A percentile compares a stretch with the other conserved stretches of the same genome.
Conservation (phyloP, 2,329 filamentous ascomycete genomes). For the Macrophomina phaseolina region DNA sequence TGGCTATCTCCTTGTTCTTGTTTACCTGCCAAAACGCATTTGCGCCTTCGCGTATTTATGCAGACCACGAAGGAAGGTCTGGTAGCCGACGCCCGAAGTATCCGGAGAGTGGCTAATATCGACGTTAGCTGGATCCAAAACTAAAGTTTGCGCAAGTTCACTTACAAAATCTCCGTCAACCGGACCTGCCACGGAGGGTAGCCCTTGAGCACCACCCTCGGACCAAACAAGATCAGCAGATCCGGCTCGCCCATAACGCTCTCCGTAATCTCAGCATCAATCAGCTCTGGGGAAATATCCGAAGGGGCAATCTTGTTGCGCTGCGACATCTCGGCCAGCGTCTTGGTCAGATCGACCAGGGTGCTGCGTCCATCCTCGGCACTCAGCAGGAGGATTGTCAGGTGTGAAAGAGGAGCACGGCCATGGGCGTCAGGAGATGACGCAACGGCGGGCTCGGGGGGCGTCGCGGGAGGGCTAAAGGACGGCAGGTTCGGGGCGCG, state of each 20-base stretch:
- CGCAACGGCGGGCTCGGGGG: conserved; percentile 42
- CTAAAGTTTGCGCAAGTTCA: conserved; percentile 32
- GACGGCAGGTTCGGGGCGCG: conserved; percentile 73
- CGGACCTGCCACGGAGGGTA: conserved; percentile 98
- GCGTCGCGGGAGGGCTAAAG: conserved; percentile 56
- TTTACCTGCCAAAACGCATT: conserved; percentile 76
- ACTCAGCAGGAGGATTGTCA: conserved; percentile 79
- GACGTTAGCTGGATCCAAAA: not conserved
- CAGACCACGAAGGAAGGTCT: conserved; percentile 85
- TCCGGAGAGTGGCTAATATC: conserved; percentile 60
- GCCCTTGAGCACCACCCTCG: conserved; percentile 81
- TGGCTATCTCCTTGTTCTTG: not conserved
- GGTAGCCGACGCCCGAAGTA: conserved; percentile 86
- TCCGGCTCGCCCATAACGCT: conserved; percentile 88
- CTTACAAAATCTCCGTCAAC: conserved; percentile 88
- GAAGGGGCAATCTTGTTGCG: conserved; percentile 78
- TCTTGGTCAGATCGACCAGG: conserved; percentile 93
- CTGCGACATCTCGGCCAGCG: conserved; percentile 93
- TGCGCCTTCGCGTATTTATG: conserved; percentile 85
- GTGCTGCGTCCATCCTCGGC: conserved; percentile 90
- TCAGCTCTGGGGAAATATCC: conserved; percentile 83
- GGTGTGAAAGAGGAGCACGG: conserved; percentile 42
- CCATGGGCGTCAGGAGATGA: conserved; percentile 45
- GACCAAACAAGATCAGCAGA: conserved; percentile 84
- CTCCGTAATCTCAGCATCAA: conserved; percentile 84